Percentiles rank a stretch among this genome's conserved stretches.
These are phyloP conservation scores for Punctularia strigosozonata DNA, from an alignment of 768 basidiomycete species.

Conservation along the genomic window DNA sequence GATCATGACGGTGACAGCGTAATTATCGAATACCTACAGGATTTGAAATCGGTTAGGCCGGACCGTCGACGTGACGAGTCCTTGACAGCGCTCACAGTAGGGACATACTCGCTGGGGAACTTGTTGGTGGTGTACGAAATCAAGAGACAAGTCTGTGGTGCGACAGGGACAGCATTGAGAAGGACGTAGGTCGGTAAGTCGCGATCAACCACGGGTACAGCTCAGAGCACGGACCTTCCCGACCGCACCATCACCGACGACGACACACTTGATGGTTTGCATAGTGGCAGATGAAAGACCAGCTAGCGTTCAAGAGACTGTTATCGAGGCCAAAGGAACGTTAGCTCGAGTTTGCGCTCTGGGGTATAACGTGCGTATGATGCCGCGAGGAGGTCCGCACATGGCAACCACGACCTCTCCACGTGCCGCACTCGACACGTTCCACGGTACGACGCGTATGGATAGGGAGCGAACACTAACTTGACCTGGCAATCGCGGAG, in stretches of 20 bases:
- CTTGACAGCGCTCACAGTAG: conserved; percentile 57
- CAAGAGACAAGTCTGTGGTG: conserved; percentile 76
- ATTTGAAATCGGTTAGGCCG: conserved; percentile 9
- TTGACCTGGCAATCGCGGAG: conserved; percentile 1
- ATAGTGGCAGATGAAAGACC: conserved; percentile 30
- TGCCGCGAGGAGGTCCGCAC: no score
- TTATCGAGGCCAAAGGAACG: no score
- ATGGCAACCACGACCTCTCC: no score
- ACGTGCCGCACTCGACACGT: no score
- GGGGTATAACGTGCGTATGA: no score
- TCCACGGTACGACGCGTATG: no score
- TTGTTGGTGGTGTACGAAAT: conserved; percentile 98
- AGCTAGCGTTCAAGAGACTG: no score
- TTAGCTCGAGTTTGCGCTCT: no score
- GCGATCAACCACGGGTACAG: not conserved
- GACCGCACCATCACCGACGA: conserved; percentile 95
- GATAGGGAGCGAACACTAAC: not conserved
- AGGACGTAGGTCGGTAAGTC: no score
- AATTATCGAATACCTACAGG: conserved; percentile 84
- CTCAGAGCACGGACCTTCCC: conserved; percentile 65
- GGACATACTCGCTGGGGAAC: conserved; percentile 98
- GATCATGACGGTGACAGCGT: conserved; percentile 99
- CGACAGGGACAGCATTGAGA: no score
- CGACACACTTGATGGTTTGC: conserved; percentile 98
- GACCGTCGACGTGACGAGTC: conserved; percentile 12